These are phyloP conservation scores for Phytophthora hibernalis DNA, from an alignment of 352 stramenopile species.

Conservation along the genomic window DNA sequence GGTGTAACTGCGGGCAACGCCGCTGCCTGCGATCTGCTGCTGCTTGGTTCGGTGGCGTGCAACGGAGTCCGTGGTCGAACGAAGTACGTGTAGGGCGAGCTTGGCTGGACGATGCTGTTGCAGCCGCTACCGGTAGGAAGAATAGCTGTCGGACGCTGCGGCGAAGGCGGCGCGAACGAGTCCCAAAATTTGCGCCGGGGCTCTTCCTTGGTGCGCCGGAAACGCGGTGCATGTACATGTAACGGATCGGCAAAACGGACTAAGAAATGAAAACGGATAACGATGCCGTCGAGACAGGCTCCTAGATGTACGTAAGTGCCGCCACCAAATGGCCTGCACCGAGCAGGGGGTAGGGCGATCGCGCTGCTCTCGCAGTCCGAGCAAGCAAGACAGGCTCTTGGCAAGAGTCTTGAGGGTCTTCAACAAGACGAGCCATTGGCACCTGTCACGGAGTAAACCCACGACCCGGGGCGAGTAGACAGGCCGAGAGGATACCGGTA, in stretches of 20 bases:
- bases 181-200: conserved; percentile 17
- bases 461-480: conserved; percentile 19
- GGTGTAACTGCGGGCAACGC: neutral
- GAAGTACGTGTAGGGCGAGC: too few relatives aligned
- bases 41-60: neutral
- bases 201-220: conserved; percentile 1
- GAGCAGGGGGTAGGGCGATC: neutral
- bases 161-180: conserved; percentile 15
- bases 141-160: conserved; percentile 5
- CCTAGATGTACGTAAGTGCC: conserved; percentile 5
- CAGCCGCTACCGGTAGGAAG: neutral
- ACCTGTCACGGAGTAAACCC: conserved; percentile 15
- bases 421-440: conserved; percentile 22
- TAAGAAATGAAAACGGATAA: conserved; percentile 18
- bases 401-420: conserved; percentile 3
- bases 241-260: neutral
- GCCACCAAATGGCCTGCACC: neutral
- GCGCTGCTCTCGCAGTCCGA: conserved; percentile 19
- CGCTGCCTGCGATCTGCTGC: too few relatives aligned
- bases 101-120: neutral
- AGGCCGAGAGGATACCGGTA: conserved; percentile 32
- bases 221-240: too few relatives aligned
- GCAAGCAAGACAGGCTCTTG: conserved; percentile 20
- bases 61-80: neutral
- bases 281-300: conserved; percentile 4